Evolutionary conservation across 2,329 filamentous ascomycete species (phyloP).

Genomic region (Bipolaris cookei): DNA sequence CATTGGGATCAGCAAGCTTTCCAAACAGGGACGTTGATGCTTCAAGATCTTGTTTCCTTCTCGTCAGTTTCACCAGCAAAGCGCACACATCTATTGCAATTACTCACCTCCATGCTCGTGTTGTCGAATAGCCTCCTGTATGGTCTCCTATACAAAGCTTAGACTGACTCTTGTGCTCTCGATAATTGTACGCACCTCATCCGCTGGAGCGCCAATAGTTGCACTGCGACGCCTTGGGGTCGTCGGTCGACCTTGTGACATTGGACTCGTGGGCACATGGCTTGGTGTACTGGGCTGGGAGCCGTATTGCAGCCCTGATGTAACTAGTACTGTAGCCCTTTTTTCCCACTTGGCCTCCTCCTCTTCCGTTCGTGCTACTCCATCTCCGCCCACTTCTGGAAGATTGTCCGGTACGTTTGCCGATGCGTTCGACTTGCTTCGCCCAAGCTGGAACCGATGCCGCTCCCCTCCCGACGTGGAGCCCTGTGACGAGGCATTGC

Average conservation of each 20-base stretch:
- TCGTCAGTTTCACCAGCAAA: conserved; percentile 22
- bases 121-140: conserved; percentile 93
- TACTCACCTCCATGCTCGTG: conserved; percentile 76
- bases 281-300: conserved; percentile 39
- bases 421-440: conserved; percentile 65
- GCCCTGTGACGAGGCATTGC: conserved; percentile 38
- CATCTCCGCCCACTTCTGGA: conserved; percentile 69
- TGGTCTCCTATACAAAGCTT: conserved; percentile 60
- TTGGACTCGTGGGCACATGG: conserved; percentile 28
- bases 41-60: conserved; percentile 62
- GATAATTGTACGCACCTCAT: conserved; percentile 46
- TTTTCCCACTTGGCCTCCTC: conserved; percentile 81
- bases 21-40: conserved; percentile 86
- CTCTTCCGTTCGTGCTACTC: conserved; percentile 51
- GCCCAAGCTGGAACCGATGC: conserved; percentile 69
- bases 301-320: conserved; percentile 55
- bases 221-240: conserved; percentile 40
- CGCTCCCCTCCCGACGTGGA: conserved; percentile 19
- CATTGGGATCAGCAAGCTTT: conserved; percentile 78
- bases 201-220: conserved; percentile 46
- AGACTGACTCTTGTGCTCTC: conserved; percentile 17
- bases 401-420: conserved; percentile 79
- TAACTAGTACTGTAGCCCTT: conserved; percentile 85
- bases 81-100: not conserved
- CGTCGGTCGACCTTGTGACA: conserved; percentile 15